These are phyloP conservation scores for Pythium folliculosum DNA, from an alignment of 352 stramenopile genomes.

Conservation along the genomic window DNA sequence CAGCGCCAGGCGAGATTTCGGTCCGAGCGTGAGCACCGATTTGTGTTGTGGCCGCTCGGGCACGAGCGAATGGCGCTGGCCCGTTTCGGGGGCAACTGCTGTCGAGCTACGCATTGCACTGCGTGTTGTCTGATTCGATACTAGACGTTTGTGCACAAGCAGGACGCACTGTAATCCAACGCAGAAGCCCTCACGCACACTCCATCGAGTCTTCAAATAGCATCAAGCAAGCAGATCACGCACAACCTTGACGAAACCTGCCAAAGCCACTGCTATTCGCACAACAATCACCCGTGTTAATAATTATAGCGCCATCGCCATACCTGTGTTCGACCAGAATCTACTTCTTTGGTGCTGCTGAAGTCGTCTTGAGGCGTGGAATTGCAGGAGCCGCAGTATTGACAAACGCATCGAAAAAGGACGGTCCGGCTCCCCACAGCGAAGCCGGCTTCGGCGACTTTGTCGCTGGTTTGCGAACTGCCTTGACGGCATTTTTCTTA, in stretches of 20 bases:
- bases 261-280: neutral
- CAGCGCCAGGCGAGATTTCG: neutral
- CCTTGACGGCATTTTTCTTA: conserved; percentile 43
- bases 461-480: conserved; percentile 5
- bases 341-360: conserved; percentile 13
- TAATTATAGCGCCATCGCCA: conserved; percentile 11
- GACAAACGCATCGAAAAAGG: conserved; percentile 79
- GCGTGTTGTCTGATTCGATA: too few species aligned
- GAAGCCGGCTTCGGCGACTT: conserved; percentile 18
- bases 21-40: neutral
- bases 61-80: neutral
- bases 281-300: conserved; percentile 9
- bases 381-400: conserved; percentile 47
- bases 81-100: neutral
- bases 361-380: conserved; percentile 50
- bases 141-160: too few species aligned
- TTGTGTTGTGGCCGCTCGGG: neutral
- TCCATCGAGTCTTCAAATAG: too few species aligned
- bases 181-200: too few species aligned
- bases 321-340: neutral
- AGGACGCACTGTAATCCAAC: too few species aligned
- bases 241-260: neutral
- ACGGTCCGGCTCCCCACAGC: conserved; percentile 29
- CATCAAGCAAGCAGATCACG: neutral
- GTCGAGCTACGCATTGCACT: neutral